Percentiles rank a stretch among this genome's conserved stretches.
phyloP scores from a whole-genome alignment of 2,329 filamentous ascomycete genomes.

The Xylaria sp. region DNA sequence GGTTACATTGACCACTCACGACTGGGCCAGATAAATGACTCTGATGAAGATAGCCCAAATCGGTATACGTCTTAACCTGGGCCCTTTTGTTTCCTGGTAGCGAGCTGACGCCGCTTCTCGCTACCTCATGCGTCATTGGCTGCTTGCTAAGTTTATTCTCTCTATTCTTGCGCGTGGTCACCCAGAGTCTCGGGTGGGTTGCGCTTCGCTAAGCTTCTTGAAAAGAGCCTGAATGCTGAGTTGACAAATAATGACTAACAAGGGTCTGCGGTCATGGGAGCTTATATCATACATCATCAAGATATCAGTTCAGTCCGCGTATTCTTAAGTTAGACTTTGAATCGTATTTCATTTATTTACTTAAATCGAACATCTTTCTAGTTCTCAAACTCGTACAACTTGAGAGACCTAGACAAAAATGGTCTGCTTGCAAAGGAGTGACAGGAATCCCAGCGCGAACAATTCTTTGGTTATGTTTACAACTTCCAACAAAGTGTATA shows the following conservation, averaged over 20 bases:
- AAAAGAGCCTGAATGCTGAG: conserved; percentile 37
- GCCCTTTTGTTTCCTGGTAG: conserved; percentile 18
- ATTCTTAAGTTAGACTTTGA: not conserved
- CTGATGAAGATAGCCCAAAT: conserved; percentile 23
- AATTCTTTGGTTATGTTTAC: conserved; percentile 27
- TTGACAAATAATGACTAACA: conserved; percentile 29
- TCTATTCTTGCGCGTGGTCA: conserved; percentile 2
- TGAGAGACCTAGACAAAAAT: conserved; percentile 7
- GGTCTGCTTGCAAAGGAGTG: conserved; percentile 18
- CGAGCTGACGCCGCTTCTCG: conserved; percentile 10
- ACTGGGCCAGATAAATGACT: not conserved
- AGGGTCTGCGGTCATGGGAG: not conserved
- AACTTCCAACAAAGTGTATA: conserved; percentile 16
- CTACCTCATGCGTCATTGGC: conserved; percentile 18
- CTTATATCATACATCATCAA: conserved; percentile 9
- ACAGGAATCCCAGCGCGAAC: conserved; percentile 30
- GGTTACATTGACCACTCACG: conserved; percentile 6
- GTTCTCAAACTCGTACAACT: conserved; percentile 20
- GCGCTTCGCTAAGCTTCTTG: conserved; percentile 15
- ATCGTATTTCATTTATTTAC: conserved; percentile 26
- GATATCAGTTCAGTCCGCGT: not conserved
- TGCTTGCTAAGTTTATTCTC: conserved; percentile 5
- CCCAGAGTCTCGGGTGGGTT: conserved; percentile 11
- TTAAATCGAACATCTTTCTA: conserved; percentile 23
- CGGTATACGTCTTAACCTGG: conserved; percentile 15